phyloP scores from a whole-genome alignment of 129 eudicot species.

The Glebionis coronaria region DNA sequence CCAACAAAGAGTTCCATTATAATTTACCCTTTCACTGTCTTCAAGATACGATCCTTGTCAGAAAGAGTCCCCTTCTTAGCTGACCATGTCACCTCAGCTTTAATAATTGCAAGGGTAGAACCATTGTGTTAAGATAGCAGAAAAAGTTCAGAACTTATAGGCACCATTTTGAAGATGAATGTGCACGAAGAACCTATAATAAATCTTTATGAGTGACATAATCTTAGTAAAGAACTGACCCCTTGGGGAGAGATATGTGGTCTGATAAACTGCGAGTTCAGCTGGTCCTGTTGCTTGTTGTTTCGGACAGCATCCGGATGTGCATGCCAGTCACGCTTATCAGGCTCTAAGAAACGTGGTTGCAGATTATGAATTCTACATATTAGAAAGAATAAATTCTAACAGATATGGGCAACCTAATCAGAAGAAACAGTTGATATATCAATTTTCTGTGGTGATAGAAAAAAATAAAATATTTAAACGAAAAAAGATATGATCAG shows the following conservation, averaged over 20 bases:
- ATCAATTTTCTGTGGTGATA: no score
- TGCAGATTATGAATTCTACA: conserved; percentile 14
- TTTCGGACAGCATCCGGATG: conserved; percentile 71
- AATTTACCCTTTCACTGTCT: conserved; percentile 90
- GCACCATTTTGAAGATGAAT: background rate
- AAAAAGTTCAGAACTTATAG: background rate
- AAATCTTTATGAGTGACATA: background rate
- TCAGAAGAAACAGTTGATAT: no score
- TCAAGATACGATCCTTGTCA: conserved; percentile 85
- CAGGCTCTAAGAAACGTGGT: conserved; percentile 71
- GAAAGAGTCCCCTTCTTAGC: conserved; percentile 78
- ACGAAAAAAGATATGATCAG: background rate
- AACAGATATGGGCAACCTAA: conserved; percentile 43
- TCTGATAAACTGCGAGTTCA: conserved; percentile 52
- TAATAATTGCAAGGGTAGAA: conserved; percentile 69
- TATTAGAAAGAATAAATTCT: background rate
- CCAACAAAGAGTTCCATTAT: background rate
- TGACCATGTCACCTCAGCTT: conserved; percentile 98
- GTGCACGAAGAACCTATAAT: conserved; percentile 15
- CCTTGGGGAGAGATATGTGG: conserved; percentile 62
- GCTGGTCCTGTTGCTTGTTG: conserved; percentile 56
- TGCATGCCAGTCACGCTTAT: conserved; percentile 94
- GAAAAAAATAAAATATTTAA: background rate
- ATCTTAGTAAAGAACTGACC: conserved; percentile 30
- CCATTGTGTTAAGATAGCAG: conserved; percentile 35